Evolutionary conservation across 2,329 filamentous ascomycete genomes (phyloP), one percentile per base, ranked within the genome.

Genomic region (Fusarium sp.): DNA sequence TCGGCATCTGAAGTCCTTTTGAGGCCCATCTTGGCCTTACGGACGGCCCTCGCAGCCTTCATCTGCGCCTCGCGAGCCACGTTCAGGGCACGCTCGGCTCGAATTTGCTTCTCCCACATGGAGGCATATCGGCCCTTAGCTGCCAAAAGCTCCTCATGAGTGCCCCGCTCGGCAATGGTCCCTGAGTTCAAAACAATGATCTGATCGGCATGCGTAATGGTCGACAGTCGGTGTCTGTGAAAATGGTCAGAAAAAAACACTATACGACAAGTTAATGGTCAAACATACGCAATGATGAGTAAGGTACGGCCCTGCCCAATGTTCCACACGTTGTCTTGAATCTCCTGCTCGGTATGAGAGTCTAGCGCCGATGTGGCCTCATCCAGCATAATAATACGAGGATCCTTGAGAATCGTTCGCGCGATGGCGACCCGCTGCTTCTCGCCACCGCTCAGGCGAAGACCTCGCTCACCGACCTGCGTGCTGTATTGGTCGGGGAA

Each of bases 381-480:
- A 77, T 98, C 94, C 39, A 98, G 84, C 81, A 98, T 91, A 76
- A 97, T 97, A 75, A 98, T 94, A 52, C 91, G 90, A 2, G 94
- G 94, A 71, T 97, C 89, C 80, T 98, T 98, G 70, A 98, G 85
- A 68, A 98, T 96, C 1, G 94, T 97, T 55, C 94, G 91, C 21
- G 94, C 94, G 79, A 98, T 97, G 5, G 94, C 94, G 47, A 98
- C 93, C 52, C 94, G 91, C 79, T 98, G 94, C 79, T 97, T 97
- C 80, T 98, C 94, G 53, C 94, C 94, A 61, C 94, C 94, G 64
- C 93, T 97, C 5, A 97, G 84, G 52, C 94, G 90, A 49, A 97
- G 84, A 33, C 94, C 94, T 63, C 94, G 91, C 79, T 97, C 94
- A 69, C 94, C 94, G 51, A 98, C 94, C 78, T 94, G 95, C 10